phyloP scores from a whole-genome alignment of 129 eudicot genomes.

The Calendula officinalis region DNA sequence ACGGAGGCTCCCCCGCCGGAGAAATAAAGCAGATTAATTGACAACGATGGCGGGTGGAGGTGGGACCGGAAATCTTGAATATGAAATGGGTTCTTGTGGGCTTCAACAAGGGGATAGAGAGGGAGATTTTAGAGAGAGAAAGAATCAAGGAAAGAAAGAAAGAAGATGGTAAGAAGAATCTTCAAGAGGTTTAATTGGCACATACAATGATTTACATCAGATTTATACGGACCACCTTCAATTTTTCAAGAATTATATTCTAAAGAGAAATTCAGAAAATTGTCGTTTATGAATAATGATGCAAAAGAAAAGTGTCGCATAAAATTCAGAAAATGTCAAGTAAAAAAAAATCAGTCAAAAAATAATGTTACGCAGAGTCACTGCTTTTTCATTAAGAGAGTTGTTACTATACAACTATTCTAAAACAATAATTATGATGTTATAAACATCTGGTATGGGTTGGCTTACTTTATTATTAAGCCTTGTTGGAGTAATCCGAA shows the following conservation, averaged over 20 bases:
- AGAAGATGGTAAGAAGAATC: constrained; percentile 5
- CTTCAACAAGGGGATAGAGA: constrained; percentile 16
- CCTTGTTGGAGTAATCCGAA: too few relatives aligned
- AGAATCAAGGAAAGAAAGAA: not conserved
- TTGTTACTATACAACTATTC: too few relatives aligned
- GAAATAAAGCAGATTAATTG: constrained; percentile 27
- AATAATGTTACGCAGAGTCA: too few relatives aligned
- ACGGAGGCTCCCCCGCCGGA: constrained; percentile 51
- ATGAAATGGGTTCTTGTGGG: constrained; percentile 33
- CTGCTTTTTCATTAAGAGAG: too few relatives aligned
- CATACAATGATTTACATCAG: constrained; percentile 17
- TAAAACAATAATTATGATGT: too few relatives aligned
- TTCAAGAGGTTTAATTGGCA: constrained; percentile 15
- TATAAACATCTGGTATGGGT: too few relatives aligned
- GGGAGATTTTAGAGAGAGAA: constrained; percentile 11
- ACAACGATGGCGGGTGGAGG: constrained; percentile 15
- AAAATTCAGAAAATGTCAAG: too few relatives aligned
- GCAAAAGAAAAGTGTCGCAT: too few relatives aligned
- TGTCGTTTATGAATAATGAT: too few relatives aligned
- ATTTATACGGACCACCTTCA: constrained; percentile 18
- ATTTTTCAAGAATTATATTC: not conserved
- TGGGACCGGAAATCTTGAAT: constrained; percentile 21
- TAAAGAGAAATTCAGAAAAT: too few relatives aligned
- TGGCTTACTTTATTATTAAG: too few relatives aligned
- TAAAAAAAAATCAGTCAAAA: too few relatives aligned